Conservation (phyloP, 805 yeast genomes). For the Metschnikowia arizonensis region DNA sequence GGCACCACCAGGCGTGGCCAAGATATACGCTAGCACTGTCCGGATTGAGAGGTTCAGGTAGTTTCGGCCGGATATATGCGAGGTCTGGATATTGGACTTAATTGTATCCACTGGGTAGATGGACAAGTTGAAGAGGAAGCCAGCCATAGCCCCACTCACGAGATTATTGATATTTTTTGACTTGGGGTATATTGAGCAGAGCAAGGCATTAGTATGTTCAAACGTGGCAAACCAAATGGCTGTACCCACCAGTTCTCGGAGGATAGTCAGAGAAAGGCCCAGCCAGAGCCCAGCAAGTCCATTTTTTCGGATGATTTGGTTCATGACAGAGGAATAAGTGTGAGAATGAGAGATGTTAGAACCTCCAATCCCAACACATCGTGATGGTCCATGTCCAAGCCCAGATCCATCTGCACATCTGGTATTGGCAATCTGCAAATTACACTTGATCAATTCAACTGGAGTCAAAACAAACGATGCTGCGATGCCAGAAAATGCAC, state of each 20-base stretch:
- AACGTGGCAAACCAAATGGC: constrained; percentile 94
- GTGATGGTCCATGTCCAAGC: too few relatives aligned
- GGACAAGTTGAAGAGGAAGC: constrained; percentile 72
- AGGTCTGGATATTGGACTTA: constrained; percentile 80
- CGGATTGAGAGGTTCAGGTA: constrained; percentile 25
- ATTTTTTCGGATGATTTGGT: constrained; percentile 39
- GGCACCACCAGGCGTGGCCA: constrained; percentile 51
- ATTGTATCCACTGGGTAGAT: constrained; percentile 89
- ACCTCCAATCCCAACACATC: too few relatives aligned
- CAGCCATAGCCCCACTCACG: constrained; percentile 82
- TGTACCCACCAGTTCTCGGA: constrained; percentile 85
- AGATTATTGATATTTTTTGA: constrained; percentile 48
- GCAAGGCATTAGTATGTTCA: constrained; percentile 47
- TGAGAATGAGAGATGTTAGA: too few relatives aligned
- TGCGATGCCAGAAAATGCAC: constrained; percentile 76
- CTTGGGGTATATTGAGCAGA: constrained; percentile 24
- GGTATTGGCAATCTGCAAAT: constrained; percentile 64
- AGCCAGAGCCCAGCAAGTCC: constrained; percentile 81
- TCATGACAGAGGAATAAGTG: constrained; percentile 31
- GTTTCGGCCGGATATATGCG: constrained; percentile 25
- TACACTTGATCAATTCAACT: constrained; percentile 86
- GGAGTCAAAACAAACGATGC: constrained; percentile 87
- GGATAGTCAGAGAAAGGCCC: constrained; percentile 77
- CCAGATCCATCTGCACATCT: too few relatives aligned
- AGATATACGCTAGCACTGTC: constrained; percentile 30